Conservation (phyloP, 768 basidiomycete genomes). For the Strobilomyces dryophilus region DNA sequence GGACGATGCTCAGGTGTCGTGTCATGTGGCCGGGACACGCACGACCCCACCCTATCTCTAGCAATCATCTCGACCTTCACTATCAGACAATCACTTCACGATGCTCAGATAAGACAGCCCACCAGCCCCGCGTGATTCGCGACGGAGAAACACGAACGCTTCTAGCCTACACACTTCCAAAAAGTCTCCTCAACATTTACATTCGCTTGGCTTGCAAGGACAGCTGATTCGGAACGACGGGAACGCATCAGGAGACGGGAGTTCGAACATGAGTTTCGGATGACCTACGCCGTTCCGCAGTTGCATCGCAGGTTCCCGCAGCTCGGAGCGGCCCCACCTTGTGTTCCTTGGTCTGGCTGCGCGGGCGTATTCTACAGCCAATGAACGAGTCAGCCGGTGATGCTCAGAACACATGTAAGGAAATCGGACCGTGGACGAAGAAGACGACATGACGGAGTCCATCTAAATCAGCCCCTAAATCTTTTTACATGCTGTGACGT, state of each 20-base stretch:
- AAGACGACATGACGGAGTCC: slow-evolving; percentile 6
- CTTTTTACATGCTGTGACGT: too few species aligned
- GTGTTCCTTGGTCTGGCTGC: not conserved
- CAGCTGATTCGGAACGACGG: not conserved
- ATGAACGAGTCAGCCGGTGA: not conserved
- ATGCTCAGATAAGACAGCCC: not conserved
- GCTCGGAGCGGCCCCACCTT: slow-evolving; percentile 1
- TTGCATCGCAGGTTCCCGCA: slow-evolving; percentile 18
- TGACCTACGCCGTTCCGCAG: slow-evolving; percentile 16
- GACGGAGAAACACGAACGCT: not conserved
- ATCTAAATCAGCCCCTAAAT: too few species aligned
- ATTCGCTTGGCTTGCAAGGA: slow-evolving; percentile 14
- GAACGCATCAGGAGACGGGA: not conserved
- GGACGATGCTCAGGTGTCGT: too few species aligned
- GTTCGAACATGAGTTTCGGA: not conserved
- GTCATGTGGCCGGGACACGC: too few species aligned
- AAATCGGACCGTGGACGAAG: not conserved
- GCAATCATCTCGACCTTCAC: not conserved
- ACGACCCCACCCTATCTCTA: too few species aligned
- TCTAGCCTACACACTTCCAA: too few species aligned
- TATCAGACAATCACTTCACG: not conserved
- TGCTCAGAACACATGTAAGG: not conserved
- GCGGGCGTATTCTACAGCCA: slow-evolving; percentile 4
- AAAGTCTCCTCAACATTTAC: slow-evolving; percentile 5
- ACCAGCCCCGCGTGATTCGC: not conserved